Evolutionary conservation across 2,329 filamentous ascomycete species (phyloP).

Genomic region (Coleophoma eucalyptorum): DNA sequence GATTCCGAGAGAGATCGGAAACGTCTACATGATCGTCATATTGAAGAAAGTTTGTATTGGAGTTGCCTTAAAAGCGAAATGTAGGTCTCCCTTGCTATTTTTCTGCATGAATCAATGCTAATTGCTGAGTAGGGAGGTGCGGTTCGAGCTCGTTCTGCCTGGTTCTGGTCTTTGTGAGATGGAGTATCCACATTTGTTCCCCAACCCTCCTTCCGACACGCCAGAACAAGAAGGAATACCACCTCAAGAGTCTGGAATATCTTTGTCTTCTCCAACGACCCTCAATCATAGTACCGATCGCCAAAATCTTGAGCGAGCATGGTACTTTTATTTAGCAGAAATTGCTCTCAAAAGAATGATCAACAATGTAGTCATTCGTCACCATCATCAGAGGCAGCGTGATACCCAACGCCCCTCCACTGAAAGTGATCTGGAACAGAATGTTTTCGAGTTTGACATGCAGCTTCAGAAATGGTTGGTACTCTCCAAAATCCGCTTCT

Average conservation of each 20-base stretch:
- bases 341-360: neutral
- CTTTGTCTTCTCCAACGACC: neutral
- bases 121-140: neutral
- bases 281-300: neutral
- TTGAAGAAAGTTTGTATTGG: constrained; percentile 23
- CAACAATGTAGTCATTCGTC: neutral
- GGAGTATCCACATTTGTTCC: constrained; percentile 1
- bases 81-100: constrained; percentile 3
- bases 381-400: no score
- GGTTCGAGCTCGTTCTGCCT: neutral
- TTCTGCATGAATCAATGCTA: neutral
- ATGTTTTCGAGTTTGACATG: neutral
- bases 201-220: neutral
- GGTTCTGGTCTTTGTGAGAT: neutral
- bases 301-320: neutral
- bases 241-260: neutral
- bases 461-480: neutral
- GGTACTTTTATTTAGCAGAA: constrained; percentile 1
- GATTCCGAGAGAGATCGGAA: neutral
- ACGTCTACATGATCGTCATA: neutral
- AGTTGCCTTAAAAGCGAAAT: constrained; percentile 22
- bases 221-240: neutral
- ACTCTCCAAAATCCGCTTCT: neutral
- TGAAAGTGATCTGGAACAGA: neutral
- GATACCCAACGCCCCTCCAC: no score